Conservation (phyloP, 768 basidiomycete genomes). For the Lactarius tabidus region DNA sequence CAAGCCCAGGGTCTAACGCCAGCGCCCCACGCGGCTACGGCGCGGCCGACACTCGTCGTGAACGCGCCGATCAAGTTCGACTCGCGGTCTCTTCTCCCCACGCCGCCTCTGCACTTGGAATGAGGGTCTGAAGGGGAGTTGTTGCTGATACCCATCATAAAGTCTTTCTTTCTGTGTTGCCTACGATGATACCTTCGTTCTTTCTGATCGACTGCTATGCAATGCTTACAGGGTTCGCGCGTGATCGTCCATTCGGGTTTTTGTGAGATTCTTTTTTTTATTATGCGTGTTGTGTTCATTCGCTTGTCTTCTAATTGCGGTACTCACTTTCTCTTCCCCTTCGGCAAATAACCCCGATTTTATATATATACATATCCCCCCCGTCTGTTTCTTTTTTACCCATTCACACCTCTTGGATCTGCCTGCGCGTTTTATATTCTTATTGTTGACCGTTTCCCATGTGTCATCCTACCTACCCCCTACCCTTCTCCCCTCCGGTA, state of each 20-base stretch:
- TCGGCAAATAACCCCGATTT: neutral
- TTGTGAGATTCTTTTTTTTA: neutral
- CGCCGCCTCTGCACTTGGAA: conserved; percentile 24
- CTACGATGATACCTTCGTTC: conserved; percentile 11
- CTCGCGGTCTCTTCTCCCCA: conserved; percentile 26
- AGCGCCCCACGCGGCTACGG: conserved; percentile 22
- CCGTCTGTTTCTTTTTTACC: conserved; percentile 4
- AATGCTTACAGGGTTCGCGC: conserved; percentile 11
- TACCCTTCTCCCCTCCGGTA: neutral
- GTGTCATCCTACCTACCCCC: conserved; percentile 3
- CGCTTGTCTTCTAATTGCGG: neutral
- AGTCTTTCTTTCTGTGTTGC: neutral
- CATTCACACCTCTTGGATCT: conserved; percentile 8
- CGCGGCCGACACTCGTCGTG: conserved; percentile 18
- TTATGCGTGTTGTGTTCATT: conserved; percentile 2
- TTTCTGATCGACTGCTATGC: conserved; percentile 1
- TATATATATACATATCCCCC: neutral
- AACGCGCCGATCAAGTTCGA: conserved; percentile 22
- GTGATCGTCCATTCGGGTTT: conserved; percentile 11
- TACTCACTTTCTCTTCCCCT: neutral
- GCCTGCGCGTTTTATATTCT: conserved; percentile 18
- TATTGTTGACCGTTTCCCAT: conserved; percentile 22
- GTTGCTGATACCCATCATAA: neutral
- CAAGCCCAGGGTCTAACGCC: conserved; percentile 20
- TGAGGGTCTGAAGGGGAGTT: conserved; percentile 13